Evolutionary conservation across 768 basidiomycete genomes (phyloP).

Genomic region (Lentinula guzmanii): DNA sequence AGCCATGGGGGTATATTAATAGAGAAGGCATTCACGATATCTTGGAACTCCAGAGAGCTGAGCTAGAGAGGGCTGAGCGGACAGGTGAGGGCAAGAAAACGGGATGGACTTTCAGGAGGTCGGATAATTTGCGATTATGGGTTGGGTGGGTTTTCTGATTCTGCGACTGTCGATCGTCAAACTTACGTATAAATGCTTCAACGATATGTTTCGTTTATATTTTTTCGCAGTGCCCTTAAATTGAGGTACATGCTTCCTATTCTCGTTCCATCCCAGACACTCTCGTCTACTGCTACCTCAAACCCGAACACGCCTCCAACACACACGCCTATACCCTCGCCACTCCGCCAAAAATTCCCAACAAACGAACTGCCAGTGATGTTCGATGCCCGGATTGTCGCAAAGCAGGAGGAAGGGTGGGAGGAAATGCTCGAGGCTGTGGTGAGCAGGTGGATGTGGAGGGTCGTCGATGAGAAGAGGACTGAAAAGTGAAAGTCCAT

Average conservation of each 20-base stretch:
- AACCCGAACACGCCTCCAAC: slow-evolving; percentile 18
- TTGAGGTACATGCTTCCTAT: slow-evolving; percentile 77
- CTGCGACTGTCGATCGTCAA: background rate
- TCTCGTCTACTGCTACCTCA: slow-evolving; percentile 15
- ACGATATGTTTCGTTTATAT: background rate
- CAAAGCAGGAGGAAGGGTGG: slow-evolving; percentile 74
- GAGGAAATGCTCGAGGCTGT: slow-evolving; percentile 68
- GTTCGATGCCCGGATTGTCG: slow-evolving; percentile 73
- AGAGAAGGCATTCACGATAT: slow-evolving; percentile 77
- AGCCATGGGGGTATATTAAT: slow-evolving; percentile 87
- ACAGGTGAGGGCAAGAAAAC: slow-evolving; percentile 36
- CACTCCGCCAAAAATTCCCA: slow-evolving; percentile 30
- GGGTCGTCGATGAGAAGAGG: slow-evolving; percentile 64
- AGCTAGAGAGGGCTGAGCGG: slow-evolving; percentile 25
- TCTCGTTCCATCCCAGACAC: slow-evolving; percentile 38
- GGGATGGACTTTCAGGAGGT: slow-evolving; percentile 81
- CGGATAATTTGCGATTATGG: slow-evolving; percentile 83
- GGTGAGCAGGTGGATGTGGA: slow-evolving; percentile 60
- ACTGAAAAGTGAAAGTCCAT: slow-evolving; percentile 18
- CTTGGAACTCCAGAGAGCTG: slow-evolving; percentile 51
- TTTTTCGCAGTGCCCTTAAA: slow-evolving; percentile 59
- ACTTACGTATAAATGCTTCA: background rate
- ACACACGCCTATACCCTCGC: slow-evolving; percentile 15
- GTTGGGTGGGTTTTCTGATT: slow-evolving; percentile 54
- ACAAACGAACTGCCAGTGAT: slow-evolving; percentile 44